A percentile compares a stretch with the other conserved stretches of the same genome.
phyloP scores from a whole-genome alignment of 164 flowering plant species.

The Magnolia kwangsiensis region DNA sequence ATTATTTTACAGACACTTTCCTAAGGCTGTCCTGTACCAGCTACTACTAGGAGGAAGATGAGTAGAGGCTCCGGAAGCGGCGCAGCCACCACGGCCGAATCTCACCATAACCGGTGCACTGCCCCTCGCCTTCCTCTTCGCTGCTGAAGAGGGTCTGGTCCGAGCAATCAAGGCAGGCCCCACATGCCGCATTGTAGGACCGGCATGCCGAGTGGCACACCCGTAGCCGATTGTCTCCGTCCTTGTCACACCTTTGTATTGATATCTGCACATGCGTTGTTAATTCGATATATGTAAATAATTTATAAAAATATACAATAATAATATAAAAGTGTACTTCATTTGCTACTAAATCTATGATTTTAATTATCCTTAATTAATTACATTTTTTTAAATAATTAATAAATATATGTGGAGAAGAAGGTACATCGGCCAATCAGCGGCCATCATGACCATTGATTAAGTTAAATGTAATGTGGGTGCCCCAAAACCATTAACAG shows the following conservation, averaged over 20 bases:
- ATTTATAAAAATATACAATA: too few relatives aligned
- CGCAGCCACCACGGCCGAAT: slow-evolving; percentile 54
- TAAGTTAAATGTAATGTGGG: too few relatives aligned
- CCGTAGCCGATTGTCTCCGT: slow-evolving; percentile 90
- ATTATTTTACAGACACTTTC: slow-evolving; percentile 48
- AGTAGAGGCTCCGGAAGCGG: slow-evolving; percentile 34
- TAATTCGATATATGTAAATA: too few relatives aligned
- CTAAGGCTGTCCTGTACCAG: not conserved
- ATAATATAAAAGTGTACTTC: too few relatives aligned
- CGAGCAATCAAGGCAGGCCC: slow-evolving; percentile 93
- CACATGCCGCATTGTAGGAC: slow-evolving; percentile 87
- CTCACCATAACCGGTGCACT: slow-evolving; percentile 86
- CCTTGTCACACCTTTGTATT: slow-evolving; percentile 88
- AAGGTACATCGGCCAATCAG: too few relatives aligned
- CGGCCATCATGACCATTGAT: too few relatives aligned
- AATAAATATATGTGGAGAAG: too few relatives aligned
- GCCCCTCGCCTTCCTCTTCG: slow-evolving; percentile 68
- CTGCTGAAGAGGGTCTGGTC: slow-evolving; percentile 94
- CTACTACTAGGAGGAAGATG: slow-evolving; percentile 15
- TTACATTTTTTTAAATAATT: too few relatives aligned
- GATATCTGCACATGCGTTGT: slow-evolving; percentile 59
- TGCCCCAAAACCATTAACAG: too few relatives aligned
- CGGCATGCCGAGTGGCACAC: slow-evolving; percentile 95
- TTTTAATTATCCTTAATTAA: too few relatives aligned
- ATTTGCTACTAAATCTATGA: too few relatives aligned